Evolutionary conservation across 2,329 filamentous ascomycete species (phyloP).

Genomic region (Colletotrichum horii): DNA sequence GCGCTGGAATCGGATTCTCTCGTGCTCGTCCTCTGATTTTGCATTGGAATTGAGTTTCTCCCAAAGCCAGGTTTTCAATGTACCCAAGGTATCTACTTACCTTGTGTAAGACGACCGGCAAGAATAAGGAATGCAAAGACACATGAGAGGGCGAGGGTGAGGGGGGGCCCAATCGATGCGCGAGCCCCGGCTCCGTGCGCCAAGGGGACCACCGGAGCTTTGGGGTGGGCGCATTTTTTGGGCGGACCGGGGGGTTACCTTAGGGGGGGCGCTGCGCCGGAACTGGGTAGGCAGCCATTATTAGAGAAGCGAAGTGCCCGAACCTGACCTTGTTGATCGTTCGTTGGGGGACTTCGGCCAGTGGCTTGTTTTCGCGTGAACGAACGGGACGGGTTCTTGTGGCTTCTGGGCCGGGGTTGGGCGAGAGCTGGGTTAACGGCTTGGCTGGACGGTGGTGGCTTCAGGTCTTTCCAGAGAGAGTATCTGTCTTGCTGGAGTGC

Average conservation of each 20-base stretch:
- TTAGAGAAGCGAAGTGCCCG: not conserved
- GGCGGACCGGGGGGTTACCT: too few relatives aligned
- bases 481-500: not conserved
- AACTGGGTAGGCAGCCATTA: not conserved
- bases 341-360: not conserved
- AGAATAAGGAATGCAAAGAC: not conserved
- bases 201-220: not conserved
- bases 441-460: not conserved
- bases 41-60: not conserved
- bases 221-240: not conserved
- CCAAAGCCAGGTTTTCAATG: not conserved
- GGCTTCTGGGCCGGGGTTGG: not conserved
- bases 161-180: not conserved
- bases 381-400: not conserved
- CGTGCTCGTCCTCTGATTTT: not conserved
- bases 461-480: not conserved
- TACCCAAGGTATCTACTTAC: not conserved
- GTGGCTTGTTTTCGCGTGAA: not conserved
- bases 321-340: not conserved
- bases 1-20: not conserved
- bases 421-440: not conserved
- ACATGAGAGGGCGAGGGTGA: not conserved
- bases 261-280: not conserved
- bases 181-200: not conserved
- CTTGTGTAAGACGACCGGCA: not conserved